Evolutionary conservation across 768 basidiomycete genomes (phyloP).

Genomic region (Kwoniella dendrophila): DNA sequence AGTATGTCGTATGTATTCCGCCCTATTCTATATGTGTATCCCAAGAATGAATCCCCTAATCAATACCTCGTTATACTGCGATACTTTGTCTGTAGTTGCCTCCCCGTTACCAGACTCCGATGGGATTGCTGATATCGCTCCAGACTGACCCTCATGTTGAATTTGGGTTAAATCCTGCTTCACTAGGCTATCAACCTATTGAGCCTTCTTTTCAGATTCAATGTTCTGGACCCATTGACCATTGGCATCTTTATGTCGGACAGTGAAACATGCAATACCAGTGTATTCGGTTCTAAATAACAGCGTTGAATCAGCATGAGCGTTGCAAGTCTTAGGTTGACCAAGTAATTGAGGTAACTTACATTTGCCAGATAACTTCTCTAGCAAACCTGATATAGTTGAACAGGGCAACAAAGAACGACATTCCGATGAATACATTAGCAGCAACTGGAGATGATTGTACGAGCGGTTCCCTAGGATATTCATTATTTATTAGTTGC

Average conservation of each 20-base stretch:
- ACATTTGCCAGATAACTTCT: conserved; percentile 68
- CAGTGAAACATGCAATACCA: conserved; percentile 93
- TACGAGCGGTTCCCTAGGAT: conserved; percentile 67
- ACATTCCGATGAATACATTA: conserved; percentile 71
- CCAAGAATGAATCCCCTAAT: no score
- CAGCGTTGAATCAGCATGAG: neutral
- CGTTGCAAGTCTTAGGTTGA: no score
- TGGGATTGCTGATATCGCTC: no score
- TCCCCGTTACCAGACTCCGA: no score
- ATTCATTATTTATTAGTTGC: neutral
- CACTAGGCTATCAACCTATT: conserved; percentile 14
- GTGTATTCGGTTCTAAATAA: conserved; percentile 75
- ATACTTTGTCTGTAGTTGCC: no score
- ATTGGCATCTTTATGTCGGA: conserved; percentile 72
- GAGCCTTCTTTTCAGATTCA: conserved; percentile 34
- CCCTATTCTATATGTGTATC: no score
- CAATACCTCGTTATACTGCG: no score
- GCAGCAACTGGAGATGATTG: conserved; percentile 69
- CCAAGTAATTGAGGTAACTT: conserved; percentile 19
- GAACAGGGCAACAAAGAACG: conserved; percentile 68
- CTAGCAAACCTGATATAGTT: conserved; percentile 76
- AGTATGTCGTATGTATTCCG: no score
- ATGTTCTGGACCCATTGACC: conserved; percentile 55
- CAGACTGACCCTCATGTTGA: no score
- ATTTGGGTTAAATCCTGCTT: no score